Conservation (phyloP, 148 eudicot species). For the Amaranthus palmeri region DNA sequence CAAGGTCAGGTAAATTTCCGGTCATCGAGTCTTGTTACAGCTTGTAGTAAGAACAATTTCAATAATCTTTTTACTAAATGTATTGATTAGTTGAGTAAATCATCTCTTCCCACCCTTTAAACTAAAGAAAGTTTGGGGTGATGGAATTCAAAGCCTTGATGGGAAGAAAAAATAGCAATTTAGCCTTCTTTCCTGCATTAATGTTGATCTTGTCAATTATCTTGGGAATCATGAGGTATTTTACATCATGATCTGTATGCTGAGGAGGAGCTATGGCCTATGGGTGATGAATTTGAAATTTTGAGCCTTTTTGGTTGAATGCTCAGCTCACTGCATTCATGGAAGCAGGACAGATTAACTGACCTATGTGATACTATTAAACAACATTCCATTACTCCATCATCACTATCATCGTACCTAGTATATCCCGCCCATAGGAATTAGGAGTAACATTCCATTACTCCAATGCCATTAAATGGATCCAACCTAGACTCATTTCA, state of each 20-base stretch:
- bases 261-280: not conserved
- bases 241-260: not conserved
- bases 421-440: too few relatives aligned
- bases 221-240: not conserved
- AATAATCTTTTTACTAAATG: not conserved
- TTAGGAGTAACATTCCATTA: too few relatives aligned
- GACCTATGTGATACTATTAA: not conserved
- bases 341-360: not conserved
- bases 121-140: not conserved
- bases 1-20: too few relatives aligned
- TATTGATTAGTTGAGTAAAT: not conserved
- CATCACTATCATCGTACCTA: too few relatives aligned
- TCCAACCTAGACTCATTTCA: not conserved
- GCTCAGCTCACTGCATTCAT: not conserved
- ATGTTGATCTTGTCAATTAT: not conserved
- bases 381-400: not conserved
- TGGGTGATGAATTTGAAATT: not conserved
- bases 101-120: not conserved
- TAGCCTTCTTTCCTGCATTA: not conserved
- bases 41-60: not conserved
- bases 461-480: not conserved
- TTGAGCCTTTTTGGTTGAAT: not conserved
- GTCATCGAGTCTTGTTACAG: not conserved
- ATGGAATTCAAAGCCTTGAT: not conserved
- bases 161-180: not conserved